These are phyloP conservation scores for Ophiostoma australiae DNA, from an alignment of 2,329 filamentous ascomycete genomes.

Conservation along the genomic window DNA sequence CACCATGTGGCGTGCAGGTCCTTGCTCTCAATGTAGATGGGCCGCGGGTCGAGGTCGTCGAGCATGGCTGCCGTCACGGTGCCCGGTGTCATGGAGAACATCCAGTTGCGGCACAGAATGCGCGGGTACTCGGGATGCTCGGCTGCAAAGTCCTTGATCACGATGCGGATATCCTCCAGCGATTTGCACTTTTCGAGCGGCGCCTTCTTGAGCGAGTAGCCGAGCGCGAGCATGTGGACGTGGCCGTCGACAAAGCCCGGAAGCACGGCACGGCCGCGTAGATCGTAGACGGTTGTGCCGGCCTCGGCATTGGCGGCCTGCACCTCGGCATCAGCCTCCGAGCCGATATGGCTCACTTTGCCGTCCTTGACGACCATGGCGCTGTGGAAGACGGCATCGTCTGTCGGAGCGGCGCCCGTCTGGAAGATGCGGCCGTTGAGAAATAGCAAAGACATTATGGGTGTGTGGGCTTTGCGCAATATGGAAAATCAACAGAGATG, in stretches of 20 bases:
- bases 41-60: conserved; percentile 45
- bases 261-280: conserved; percentile 42
- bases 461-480: neutral
- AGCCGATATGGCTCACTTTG: conserved; percentile 37
- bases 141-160: conserved; percentile 43
- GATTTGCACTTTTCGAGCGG: conserved; percentile 44
- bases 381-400: conserved; percentile 35
- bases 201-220: conserved; percentile 50
- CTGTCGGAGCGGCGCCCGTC: conserved; percentile 28
- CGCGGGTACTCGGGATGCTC: conserved; percentile 43
- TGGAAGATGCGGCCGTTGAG: conserved; percentile 46
- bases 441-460: conserved; percentile 33
- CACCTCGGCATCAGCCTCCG: conserved; percentile 33
- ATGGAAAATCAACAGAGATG: neutral
- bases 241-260: conserved; percentile 56
- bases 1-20: conserved; percentile 55
- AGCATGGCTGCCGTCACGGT: conserved; percentile 46
- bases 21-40: conserved; percentile 54
- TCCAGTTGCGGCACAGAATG: conserved; percentile 51
- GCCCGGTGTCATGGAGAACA: conserved; percentile 52
- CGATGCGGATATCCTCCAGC: conserved; percentile 45
- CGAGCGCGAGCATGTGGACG: conserved; percentile 53
- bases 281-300: conserved; percentile 32
- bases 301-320: conserved; percentile 30
- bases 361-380: conserved; percentile 37